A percentile compares a stretch with the other conserved stretches of the same genome.
Evolutionary conservation across 2,329 filamentous ascomycete genomes (phyloP).

Genomic region (Cladosporium cucumerinum): DNA sequence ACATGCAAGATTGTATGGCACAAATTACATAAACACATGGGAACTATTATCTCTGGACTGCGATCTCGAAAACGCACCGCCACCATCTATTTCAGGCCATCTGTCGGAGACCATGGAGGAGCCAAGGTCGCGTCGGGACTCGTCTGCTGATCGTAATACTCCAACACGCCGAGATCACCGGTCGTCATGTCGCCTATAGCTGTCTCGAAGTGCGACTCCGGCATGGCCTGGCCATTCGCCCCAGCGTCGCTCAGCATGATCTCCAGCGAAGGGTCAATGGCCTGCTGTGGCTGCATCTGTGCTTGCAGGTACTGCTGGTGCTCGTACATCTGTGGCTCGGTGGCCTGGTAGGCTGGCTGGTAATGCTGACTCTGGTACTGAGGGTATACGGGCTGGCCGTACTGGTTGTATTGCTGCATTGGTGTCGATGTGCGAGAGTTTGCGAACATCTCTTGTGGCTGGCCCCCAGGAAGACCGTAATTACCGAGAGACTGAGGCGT

Average conservation of each 20-base stretch:
- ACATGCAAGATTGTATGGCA: not conserved
- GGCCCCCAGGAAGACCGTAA: constrained; percentile 34
- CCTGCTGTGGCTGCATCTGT: constrained; percentile 30
- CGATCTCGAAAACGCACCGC: not conserved
- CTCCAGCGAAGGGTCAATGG: constrained; percentile 31
- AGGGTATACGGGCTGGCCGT: constrained; percentile 25
- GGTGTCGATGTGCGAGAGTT: constrained; percentile 30
- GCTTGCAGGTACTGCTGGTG: constrained; percentile 32
- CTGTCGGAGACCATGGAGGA: constrained; percentile 26
- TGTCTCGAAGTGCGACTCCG: constrained; percentile 30
- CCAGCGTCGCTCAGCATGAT: constrained; percentile 22
- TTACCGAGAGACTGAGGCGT: constrained; percentile 32
- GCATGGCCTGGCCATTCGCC: constrained; percentile 17
- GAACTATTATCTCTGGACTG: not conserved
- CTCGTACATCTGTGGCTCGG: constrained; percentile 26
- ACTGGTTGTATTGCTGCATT: constrained; percentile 27
- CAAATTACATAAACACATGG: not conserved
- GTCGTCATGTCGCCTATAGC: constrained; percentile 29
- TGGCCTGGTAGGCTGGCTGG: constrained; percentile 20
- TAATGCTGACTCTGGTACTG: constrained; percentile 26
- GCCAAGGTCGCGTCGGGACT: constrained; percentile 28
- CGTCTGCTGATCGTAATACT: constrained; percentile 28
- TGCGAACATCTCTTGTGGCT: constrained; percentile 30
- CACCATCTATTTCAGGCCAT: constrained; percentile 17
- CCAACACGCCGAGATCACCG: constrained; percentile 18